Percentiles rank a stretch among this genome's conserved stretches.
These are phyloP conservation scores for Colletotrichum sp. DNA, from an alignment of 2,329 filamentous ascomycete species.

Conservation along the genomic window DNA sequence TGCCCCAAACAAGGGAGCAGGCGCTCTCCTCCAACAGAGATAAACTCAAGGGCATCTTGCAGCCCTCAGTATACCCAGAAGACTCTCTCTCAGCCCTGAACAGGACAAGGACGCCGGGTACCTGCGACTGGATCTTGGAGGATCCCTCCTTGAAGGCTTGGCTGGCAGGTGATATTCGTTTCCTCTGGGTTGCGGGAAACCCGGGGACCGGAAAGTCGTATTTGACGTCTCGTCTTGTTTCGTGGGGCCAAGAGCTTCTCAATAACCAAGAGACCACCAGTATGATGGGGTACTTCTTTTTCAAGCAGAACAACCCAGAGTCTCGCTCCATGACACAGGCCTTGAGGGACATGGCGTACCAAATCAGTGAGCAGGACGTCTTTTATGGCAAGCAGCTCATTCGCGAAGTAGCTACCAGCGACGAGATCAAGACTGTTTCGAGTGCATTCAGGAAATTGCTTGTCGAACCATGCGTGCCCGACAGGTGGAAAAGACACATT, in stretches of 20 bases:
- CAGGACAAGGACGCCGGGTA: slow-evolving; percentile 42
- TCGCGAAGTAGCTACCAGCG: slow-evolving; percentile 35
- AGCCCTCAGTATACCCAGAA: slow-evolving; percentile 46
- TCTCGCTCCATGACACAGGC: slow-evolving; percentile 50
- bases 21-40: slow-evolving; percentile 37
- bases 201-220: slow-evolving; percentile 53
- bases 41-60: slow-evolving; percentile 42
- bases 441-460: slow-evolving; percentile 49
- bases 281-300: slow-evolving; percentile 52
- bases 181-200: slow-evolving; percentile 50
- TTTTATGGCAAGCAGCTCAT: slow-evolving; percentile 47
- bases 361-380: slow-evolving; percentile 49
- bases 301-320: slow-evolving; percentile 51
- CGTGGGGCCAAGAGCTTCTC: slow-evolving; percentile 39
- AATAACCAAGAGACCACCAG: slow-evolving; percentile 15
- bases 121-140: slow-evolving; percentile 50
- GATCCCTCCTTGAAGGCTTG: slow-evolving; percentile 44
- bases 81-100: slow-evolving; percentile 47
- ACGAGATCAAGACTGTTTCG: slow-evolving; percentile 47
- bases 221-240: slow-evolving; percentile 47
- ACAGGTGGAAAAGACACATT: slow-evolving; percentile 35
- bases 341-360: slow-evolving; percentile 50
- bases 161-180: slow-evolving; percentile 39
- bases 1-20: slow-evolving; percentile 29
- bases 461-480: slow-evolving; percentile 39